Evolutionary conservation across 306 rosid genomes (phyloP).

Genomic region (Lupinus albus): DNA sequence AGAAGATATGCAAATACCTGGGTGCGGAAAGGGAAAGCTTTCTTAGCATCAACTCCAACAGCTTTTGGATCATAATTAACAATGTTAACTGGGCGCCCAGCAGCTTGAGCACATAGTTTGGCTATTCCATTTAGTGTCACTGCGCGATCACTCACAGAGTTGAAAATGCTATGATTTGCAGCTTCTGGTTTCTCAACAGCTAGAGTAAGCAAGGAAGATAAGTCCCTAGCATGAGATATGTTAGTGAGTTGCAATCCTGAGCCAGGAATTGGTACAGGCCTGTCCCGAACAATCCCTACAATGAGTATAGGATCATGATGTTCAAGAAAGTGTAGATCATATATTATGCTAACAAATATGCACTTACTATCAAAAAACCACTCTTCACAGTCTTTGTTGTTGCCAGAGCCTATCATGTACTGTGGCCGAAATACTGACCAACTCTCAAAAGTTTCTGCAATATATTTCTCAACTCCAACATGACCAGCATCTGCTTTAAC

Average conservation of each 20-base stretch:
- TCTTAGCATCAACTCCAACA: constrained; percentile 78
- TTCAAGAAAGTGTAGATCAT: background rate
- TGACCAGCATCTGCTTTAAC: constrained; percentile 89
- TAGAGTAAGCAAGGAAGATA: constrained; percentile 79
- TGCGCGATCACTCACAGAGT: constrained; percentile 79
- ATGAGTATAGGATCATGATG: background rate
- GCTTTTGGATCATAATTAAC: constrained; percentile 92
- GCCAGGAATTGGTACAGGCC: constrained; percentile 89
- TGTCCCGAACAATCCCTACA: constrained; percentile 84
- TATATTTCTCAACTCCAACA: constrained; percentile 84
- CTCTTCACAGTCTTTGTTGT: constrained; percentile 95
- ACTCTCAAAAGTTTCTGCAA: constrained; percentile 61
- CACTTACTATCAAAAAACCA: constrained; percentile 93
- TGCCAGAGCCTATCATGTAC: constrained; percentile 93
- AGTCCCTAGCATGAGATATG: constrained; percentile 83
- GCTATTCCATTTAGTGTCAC: constrained; percentile 91
- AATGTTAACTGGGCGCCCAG: constrained; percentile 72
- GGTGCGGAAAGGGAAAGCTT: constrained; percentile 91
- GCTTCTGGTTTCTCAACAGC: constrained; percentile 85
- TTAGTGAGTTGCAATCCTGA: constrained; percentile 87
- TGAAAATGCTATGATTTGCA: constrained; percentile 68
- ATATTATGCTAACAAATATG: background rate
- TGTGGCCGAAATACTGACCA: constrained; percentile 86
- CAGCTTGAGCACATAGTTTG: constrained; percentile 88
- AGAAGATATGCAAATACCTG: constrained; percentile 51